Base-by-base conservation (phyloP, 495 filamentous ascomycete genomes). In the Daldinia caldariorum region DNA sequence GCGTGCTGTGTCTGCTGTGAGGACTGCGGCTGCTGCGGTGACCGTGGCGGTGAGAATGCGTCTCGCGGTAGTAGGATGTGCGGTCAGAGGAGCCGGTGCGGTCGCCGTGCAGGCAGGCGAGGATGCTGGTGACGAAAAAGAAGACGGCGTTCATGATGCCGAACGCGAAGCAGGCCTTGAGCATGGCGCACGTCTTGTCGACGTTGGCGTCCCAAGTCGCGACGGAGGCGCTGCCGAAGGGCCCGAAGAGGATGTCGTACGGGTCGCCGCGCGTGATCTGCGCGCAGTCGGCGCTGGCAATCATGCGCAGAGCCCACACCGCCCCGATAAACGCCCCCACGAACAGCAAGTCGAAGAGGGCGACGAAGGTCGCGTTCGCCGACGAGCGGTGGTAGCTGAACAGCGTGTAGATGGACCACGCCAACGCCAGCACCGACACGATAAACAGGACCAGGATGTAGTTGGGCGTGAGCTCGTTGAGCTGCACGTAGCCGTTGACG, bases 401-500 rank as follows among this genome's bases (percentile, higher is more conserved):
- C 12, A 97, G 80, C 4, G 94, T 97, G 77, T 87, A 89, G 77
- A 96, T 71, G 43, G 87, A 84, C 93, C 93, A 97, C 74, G 89
- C 92, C 34, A 87, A 82, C 13, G 86, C 94, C 50, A 97, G 86
- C 3, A 92, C 89, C 43, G 90, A 90, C 76, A 91, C 89, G 80
- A 97, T 97, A 88, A 97, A 97, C 69, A 97, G 89, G 65, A 96
- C 85, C 22, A 97, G 89, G 80, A 96, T 90, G 81, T 89, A 91
- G 69, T 83, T 77, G 1, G 94, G 94, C 10, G 92, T 94, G 58
- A 97, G 86, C 66, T 80, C 71, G 83, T 95, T 93, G 67, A 81
- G 77, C 65, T 86, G 80, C 65, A 88, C 82, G 82, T 89, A 94
- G 76, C 85, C 84, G 80, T 94, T 76, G 74, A 97, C 91, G 77